Conservation (phyloP, 2,329 filamentous ascomycete species). For the Hirsutella minnesotensis region DNA sequence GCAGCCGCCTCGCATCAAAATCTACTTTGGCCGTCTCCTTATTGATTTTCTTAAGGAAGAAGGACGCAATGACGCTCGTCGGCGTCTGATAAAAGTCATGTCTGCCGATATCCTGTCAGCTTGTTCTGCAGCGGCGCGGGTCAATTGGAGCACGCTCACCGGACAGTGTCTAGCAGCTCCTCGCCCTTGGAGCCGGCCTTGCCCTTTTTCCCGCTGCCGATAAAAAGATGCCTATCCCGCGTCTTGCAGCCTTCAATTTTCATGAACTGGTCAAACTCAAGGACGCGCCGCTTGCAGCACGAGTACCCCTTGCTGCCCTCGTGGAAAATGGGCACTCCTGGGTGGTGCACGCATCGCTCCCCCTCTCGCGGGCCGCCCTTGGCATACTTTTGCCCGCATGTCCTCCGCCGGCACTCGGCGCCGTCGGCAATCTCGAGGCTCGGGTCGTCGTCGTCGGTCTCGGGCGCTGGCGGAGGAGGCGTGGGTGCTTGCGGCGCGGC, state of each 20-base stretch:
- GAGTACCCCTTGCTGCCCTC: constrained; percentile 97
- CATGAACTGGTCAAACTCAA: constrained; percentile 98
- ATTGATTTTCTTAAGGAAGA: constrained; percentile 96
- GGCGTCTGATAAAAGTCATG: constrained; percentile 94
- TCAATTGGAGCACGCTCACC: constrained; percentile 33
- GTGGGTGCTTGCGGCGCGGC: constrained; percentile 36
- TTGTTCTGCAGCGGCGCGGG: neutral
- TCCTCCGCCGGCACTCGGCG: constrained; percentile 64
- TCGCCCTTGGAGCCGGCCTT: constrained; percentile 40
- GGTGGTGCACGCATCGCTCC: constrained; percentile 80
- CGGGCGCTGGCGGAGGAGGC: constrained; percentile 50
- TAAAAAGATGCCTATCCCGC: constrained; percentile 71
- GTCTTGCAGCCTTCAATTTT: constrained; percentile 85
- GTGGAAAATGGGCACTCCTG: constrained; percentile 86
- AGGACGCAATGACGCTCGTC: constrained; percentile 71
- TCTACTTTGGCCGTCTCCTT: constrained; percentile 63
- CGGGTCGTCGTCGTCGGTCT: constrained; percentile 82
- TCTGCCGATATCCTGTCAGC: constrained; percentile 9
- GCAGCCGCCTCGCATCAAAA: constrained; percentile 52
- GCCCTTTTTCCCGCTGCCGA: constrained; percentile 61
- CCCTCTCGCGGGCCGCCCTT: constrained; percentile 47
- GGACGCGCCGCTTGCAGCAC: constrained; percentile 87
- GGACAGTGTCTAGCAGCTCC: constrained; percentile 66
- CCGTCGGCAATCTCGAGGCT: constrained; percentile 60
- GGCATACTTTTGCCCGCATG: constrained; percentile 57